Base-by-base conservation (phyloP, 176 grass and related monocot genomes). In the Hyparrhenia diplandra region DNA sequence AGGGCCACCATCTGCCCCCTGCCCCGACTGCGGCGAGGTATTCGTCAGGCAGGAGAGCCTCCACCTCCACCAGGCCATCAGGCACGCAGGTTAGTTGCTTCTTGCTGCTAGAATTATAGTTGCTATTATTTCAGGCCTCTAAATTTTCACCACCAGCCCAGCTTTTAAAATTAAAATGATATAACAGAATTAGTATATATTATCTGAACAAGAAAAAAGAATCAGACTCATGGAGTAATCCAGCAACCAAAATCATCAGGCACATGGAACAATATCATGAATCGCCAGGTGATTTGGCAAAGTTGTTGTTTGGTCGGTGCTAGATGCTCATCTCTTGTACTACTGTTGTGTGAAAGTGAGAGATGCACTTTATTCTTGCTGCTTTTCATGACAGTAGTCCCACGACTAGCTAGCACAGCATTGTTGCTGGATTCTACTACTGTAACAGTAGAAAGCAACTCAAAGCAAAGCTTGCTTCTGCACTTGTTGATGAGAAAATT, bases 1-100 rank as follows among this genome's bases (percentile, higher is more conserved):
- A 78, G 86, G 8, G 75, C 88, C 14, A 42, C 91, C 63, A 82
- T 95, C 84, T 93, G 57, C 67, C 43, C n/a, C 95, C 75, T 98
- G 95, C 75, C 85, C 86, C 29, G 88, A 98, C 75, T 98, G 95
- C 81, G 95, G 88, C 47, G 92, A 98, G 73, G 73, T 98, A 54
- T 98, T 95, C 87, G 79, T 95, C 52, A 79, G 86, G 23, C 58
- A 82, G 28, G 92, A 98, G 67, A 87, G 67, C 77, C 89, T 98
- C 88, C 84, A 98, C 46, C 71, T 80, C 45, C 95, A 98, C 47
- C 92, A 86, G 83, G 77, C 90, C 37, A 68, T 76, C 55, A 87
- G 90, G 68, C 95, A 98, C 78, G 95, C 95, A 86, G 95, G 95
- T 92, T 43, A 35, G 18, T 51, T 51, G 16, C 43, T 46, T 18